phyloP scores from a whole-genome alignment of 2,329 filamentous ascomycete species.

The Trichoderma afroharzianum region DNA sequence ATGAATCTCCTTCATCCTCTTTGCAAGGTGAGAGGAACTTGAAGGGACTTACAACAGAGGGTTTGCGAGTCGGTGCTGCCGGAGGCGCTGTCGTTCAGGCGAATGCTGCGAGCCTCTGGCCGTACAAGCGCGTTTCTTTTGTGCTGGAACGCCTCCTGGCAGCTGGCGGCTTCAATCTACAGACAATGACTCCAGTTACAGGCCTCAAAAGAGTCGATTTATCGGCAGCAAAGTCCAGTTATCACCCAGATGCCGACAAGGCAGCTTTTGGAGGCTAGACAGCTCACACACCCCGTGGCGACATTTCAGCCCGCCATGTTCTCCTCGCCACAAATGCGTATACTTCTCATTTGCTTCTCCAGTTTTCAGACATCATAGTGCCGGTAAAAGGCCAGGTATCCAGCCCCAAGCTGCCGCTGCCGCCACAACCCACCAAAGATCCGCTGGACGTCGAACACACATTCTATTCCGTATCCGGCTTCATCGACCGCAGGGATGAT shows the following conservation, averaged over 20 bases:
- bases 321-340: not conserved
- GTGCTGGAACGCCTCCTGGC: not conserved
- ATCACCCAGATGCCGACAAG: not conserved
- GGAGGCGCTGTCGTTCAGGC: not conserved
- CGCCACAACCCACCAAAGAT: not conserved
- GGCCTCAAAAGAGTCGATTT: not conserved
- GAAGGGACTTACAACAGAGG: not conserved
- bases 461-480: not conserved
- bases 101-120: not conserved
- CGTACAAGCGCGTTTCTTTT: not conserved
- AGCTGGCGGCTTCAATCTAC: not conserved
- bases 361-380: not conserved
- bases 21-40: not conserved
- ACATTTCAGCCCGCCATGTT: not conserved
- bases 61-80: not conserved
- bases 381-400: not conserved
- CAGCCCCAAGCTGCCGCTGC: not conserved
- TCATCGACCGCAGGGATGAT: not conserved
- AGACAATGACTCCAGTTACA: not conserved
- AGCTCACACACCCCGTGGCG: not conserved
- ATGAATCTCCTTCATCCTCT: accelerated
- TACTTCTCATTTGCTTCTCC: not conserved
- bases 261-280: not conserved
- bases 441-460: not conserved
- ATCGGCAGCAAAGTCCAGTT: not conserved